A percentile compares a stretch with the other conserved stretches of the same genome.
phyloP scores from a whole-genome alignment of 306 rosid species.

The Castanea sativa region DNA sequence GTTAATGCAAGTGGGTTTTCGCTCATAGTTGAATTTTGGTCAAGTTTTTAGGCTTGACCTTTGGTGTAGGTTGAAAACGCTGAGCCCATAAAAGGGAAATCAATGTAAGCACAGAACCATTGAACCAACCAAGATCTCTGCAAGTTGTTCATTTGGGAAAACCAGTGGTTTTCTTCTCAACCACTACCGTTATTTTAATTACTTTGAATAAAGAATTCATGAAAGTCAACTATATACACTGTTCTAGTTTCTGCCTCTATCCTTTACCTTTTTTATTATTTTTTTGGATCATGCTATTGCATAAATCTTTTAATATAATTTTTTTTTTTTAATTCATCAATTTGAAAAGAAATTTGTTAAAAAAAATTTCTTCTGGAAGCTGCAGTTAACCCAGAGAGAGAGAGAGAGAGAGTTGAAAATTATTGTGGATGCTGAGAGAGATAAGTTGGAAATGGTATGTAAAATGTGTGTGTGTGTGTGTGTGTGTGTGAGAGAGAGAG shows the following conservation, averaged over 20 bases:
- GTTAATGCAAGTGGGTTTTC: constrained; percentile 24
- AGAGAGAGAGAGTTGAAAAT: constrained; percentile 21
- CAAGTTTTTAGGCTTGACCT: constrained; percentile 8
- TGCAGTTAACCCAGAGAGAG: not conserved
- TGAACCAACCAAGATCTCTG: constrained; percentile 17
- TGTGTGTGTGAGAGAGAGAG: too few species aligned
- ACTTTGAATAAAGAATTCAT: not conserved
- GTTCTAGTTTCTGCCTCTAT: constrained; percentile 16
- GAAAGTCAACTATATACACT: constrained; percentile 31
- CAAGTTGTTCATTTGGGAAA: constrained; percentile 9
- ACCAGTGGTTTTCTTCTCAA: constrained; percentile 24
- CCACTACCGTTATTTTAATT: constrained; percentile 14
- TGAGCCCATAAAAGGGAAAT: not conserved
- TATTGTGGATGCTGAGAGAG: constrained; percentile 16
- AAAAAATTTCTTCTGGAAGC: constrained; percentile 7
- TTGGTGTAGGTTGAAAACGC: not conserved
- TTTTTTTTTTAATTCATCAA: constrained; percentile 9
- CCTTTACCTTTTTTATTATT: not conserved
- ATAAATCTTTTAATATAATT: constrained; percentile 5
- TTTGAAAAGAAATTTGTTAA: constrained; percentile 2
- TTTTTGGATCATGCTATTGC: constrained; percentile 17
- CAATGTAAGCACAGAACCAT: not conserved
- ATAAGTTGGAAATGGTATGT: not conserved
- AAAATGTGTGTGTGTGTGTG: not conserved
- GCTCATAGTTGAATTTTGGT: not conserved